Evolutionary conservation across 352 stramenopile genomes (phyloP).

Genomic region (Phytopythium mirpurense): DNA sequence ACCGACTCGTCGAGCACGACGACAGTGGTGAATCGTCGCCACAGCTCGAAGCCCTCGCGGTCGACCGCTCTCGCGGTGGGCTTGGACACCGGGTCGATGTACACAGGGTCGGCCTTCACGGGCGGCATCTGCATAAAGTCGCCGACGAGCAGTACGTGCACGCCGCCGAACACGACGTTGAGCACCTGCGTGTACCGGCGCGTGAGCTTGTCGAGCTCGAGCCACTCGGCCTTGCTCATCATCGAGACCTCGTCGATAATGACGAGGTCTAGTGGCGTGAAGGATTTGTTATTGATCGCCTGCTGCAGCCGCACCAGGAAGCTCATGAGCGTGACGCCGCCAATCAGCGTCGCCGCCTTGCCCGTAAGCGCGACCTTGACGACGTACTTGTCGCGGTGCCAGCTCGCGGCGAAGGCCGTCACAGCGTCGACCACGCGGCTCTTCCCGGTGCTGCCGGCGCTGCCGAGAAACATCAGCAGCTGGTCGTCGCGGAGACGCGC

Average conservation of each 20-base stretch:
- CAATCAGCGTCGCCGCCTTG: neutral
- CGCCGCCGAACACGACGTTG: neutral
- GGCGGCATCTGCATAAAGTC: slow-evolving; percentile 8
- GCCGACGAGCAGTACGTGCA: neutral
- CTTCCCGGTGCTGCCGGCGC: slow-evolving; percentile 7
- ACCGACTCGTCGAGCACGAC: slow-evolving; percentile 9
- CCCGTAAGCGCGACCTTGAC: neutral
- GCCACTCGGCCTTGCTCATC: slow-evolving; percentile 6
- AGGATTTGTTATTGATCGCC: neutral
- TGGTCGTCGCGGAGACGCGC: slow-evolving; percentile 2
- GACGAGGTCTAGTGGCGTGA: slow-evolving; percentile 1
- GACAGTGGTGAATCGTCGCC: neutral
- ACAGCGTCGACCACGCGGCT: slow-evolving; percentile 10
- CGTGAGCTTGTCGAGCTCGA: slow-evolving; percentile 2
- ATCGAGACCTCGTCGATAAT: slow-evolving; percentile 5
- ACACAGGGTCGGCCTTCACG: neutral
- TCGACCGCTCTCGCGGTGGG: neutral
- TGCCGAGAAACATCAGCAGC: slow-evolving; percentile 7
- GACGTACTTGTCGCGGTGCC: neutral
- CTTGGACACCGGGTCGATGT: neutral
- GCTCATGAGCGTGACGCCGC: neutral
- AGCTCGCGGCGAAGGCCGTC: slow-evolving; percentile 5
- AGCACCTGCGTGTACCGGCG: slow-evolving; percentile 4
- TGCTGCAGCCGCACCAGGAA: slow-evolving; percentile 2
- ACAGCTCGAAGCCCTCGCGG: slow-evolving; percentile 9